Percentiles rank a stretch among this genome's conserved stretches.
Evolutionary conservation across 1,284 basidiomycete genomes (phyloP).

Genomic region (Austroboletus niveus): DNA sequence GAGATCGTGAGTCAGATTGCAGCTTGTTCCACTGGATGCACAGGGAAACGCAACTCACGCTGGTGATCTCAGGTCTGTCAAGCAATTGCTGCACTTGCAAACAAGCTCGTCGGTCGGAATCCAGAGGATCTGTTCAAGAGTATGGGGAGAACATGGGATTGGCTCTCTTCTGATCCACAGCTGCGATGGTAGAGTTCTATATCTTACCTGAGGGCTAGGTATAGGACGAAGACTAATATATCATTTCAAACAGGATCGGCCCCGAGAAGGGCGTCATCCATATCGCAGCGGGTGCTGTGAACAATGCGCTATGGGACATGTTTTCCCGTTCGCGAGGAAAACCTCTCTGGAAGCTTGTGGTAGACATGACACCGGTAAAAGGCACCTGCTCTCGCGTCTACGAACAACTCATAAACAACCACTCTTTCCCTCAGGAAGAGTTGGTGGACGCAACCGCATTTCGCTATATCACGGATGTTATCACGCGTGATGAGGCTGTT

Average conservation of each 20-base stretch:
- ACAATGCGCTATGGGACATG: conserved; percentile 84
- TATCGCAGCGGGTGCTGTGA: conserved; percentile 77
- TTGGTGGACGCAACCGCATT: conserved; percentile 83
- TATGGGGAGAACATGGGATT: conserved; percentile 86
- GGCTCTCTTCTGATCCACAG: conserved; percentile 82
- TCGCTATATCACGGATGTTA: conserved; percentile 91
- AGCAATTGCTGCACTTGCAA: conserved; percentile 77
- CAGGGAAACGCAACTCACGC: not conserved
- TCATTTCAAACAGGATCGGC: conserved; percentile 57
- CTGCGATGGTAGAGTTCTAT: conserved; percentile 70
- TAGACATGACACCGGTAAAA: conserved; percentile 75
- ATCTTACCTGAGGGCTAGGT: not conserved
- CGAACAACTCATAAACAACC: no score
- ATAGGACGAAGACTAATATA: not conserved
- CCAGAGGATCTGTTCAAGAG: conserved; percentile 80
- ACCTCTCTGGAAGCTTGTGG: conserved; percentile 83
- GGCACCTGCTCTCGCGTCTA: no score
- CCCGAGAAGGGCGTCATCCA: conserved; percentile 89
- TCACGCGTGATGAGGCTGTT: conserved; percentile 89
- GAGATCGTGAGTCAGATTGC: conserved; percentile 66
- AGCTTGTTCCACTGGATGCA: not conserved
- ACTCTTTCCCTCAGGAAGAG: conserved; percentile 59
- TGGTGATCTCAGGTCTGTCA: conserved; percentile 58
- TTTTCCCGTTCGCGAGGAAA: conserved; percentile 74
- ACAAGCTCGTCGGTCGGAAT: conserved; percentile 81